These are phyloP conservation scores for Tetrahymena thermophila DNA, from an alignment of 73 alveolate species.

Conservation along the genomic window DNA sequence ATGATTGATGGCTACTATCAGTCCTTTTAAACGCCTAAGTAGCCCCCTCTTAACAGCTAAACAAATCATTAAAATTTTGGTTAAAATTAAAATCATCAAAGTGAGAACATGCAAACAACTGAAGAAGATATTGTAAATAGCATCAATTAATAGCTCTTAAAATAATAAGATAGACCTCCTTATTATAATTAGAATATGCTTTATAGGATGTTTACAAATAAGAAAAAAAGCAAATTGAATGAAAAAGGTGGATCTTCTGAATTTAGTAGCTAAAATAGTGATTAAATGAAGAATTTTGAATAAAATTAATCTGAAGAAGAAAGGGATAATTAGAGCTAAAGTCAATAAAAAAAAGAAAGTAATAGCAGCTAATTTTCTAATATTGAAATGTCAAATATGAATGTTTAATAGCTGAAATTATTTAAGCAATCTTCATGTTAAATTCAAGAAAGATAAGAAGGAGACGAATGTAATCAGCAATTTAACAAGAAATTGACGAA, in stretches of 20 bases:
- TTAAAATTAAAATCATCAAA: neutral
- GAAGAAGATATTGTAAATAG: neutral
- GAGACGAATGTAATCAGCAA: neutral
- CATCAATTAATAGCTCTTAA: neutral
- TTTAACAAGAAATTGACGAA: neutral
- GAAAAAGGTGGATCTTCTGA: neutral
- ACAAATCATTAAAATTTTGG: neutral
- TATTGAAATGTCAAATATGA: neutral
- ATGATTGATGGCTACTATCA: slow-evolving; percentile 1
- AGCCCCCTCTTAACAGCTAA: neutral
- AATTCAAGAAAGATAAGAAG: neutral
- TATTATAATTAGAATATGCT: neutral
- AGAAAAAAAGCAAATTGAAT: neutral
- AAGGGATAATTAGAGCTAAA: neutral
- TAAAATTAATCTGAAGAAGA: neutral
- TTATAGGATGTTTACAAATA: neutral
- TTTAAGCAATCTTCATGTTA: neutral
- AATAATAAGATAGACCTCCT: neutral
- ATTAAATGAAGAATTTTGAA: neutral
- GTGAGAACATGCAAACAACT: neutral
- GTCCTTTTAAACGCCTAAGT: neutral
- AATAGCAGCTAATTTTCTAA: too few species aligned
- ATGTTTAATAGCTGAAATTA: neutral
- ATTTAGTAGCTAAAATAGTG: neutral
- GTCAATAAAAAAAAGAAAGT: neutral